Conservation (phyloP, 768 basidiomycete genomes). For the Chalciporus piperatus region DNA sequence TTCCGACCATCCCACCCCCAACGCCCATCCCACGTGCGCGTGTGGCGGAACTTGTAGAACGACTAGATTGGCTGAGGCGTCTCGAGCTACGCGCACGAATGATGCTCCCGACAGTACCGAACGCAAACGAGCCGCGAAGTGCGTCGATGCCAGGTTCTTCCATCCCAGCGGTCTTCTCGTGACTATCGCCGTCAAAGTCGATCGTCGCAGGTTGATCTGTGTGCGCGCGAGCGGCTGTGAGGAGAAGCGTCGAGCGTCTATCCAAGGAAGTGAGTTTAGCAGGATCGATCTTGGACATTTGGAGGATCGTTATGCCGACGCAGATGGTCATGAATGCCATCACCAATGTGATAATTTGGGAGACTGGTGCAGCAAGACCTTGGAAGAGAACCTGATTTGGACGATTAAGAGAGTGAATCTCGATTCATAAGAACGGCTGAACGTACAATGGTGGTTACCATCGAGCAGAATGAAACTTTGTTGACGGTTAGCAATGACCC, state of each 20-base stretch:
- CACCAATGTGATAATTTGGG: slow-evolving; percentile 85
- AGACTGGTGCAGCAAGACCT: slow-evolving; percentile 75
- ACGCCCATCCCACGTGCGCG: slow-evolving; percentile 20
- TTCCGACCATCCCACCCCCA: slow-evolving; percentile 30
- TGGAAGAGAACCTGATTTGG: slow-evolving; percentile 77
- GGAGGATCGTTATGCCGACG: slow-evolving; percentile 90
- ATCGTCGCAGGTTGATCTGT: slow-evolving; percentile 50
- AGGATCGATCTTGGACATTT: slow-evolving; percentile 95
- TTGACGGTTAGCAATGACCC: neutral
- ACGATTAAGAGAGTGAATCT: slow-evolving; percentile 1
- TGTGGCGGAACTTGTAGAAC: slow-evolving; percentile 22
- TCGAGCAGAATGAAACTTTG: slow-evolving; percentile 78
- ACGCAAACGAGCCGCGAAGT: slow-evolving; percentile 87
- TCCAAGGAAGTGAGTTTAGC: slow-evolving; percentile 75
- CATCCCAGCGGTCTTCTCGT: slow-evolving; percentile 51
- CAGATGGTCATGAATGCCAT: slow-evolving; percentile 92
- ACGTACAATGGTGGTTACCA: slow-evolving; percentile 77
- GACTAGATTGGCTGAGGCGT: slow-evolving; percentile 49
- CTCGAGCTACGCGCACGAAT: slow-evolving; percentile 65
- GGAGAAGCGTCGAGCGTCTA: slow-evolving; percentile 82
- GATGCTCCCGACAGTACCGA: slow-evolving; percentile 89
- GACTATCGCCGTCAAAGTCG: slow-evolving; percentile 50
- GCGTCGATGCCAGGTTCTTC: slow-evolving; percentile 95
- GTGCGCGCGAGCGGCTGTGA: slow-evolving; percentile 76
- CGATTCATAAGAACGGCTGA: neutral